phyloP scores from a whole-genome alignment of 768 basidiomycete genomes.

The Leccinum aurantiacum region DNA sequence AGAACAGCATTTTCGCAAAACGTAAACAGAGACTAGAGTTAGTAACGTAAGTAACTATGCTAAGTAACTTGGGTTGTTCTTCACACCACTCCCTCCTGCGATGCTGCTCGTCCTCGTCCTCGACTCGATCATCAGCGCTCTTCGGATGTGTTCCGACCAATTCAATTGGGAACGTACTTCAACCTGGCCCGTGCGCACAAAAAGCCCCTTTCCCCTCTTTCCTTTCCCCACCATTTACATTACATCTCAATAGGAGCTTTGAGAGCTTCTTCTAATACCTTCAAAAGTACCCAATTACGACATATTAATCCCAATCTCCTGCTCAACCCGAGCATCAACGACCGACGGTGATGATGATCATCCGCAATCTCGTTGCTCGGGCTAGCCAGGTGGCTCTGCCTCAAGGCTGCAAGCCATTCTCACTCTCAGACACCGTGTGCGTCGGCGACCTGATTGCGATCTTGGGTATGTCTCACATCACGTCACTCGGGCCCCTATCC shows the following conservation, averaged over 20 bases:
- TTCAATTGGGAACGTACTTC: background rate
- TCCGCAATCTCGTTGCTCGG: background rate
- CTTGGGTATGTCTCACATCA: conserved; percentile 14
- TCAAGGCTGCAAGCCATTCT: conserved; percentile 13
- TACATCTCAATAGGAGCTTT: background rate
- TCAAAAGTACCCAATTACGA: background rate
- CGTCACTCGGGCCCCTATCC: background rate
- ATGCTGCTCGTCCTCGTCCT: too few species aligned
- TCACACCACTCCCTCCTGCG: too few species aligned
- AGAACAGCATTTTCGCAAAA: conserved; percentile 73
- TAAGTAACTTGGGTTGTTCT: too few species aligned
- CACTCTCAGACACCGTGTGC: conserved; percentile 15
- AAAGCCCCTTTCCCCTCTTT: background rate
- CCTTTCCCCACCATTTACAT: too few species aligned
- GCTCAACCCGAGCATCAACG: background rate
- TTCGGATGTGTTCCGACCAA: background rate
- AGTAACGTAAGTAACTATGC: too few species aligned
- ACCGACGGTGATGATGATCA: conserved; percentile 9
- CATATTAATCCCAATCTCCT: background rate
- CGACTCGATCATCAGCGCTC: background rate
- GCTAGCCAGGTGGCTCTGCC: background rate
- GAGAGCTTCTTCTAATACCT: background rate
- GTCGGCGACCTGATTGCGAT: conserved; percentile 26
- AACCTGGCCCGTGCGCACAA: background rate
- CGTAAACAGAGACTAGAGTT: background rate